phyloP scores from a whole-genome alignment of 2,329 filamentous ascomycete genomes.

The Pseudopyricularia javanii region DNA sequence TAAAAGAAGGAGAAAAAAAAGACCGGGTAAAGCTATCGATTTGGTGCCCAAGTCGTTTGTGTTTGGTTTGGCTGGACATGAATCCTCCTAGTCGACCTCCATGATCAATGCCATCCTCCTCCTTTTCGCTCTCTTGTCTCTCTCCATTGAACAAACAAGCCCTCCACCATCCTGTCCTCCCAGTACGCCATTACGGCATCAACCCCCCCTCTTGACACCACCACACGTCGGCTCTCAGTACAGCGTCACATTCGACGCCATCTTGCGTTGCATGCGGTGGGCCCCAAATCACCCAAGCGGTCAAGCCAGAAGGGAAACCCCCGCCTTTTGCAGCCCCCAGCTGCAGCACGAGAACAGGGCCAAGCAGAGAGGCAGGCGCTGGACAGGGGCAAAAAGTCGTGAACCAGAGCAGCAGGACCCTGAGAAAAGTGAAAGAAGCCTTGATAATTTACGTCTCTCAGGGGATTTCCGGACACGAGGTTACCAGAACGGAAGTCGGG shows the following conservation, averaged over 20 bases:
- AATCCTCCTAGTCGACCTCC: too few relatives aligned
- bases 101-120: slow-evolving; percentile 1
- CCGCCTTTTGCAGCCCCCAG: background rate
- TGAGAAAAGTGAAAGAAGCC: background rate
- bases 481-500: background rate
- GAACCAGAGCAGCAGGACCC: background rate
- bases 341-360: too few relatives aligned
- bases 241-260: background rate
- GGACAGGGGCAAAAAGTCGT: background rate
- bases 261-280: background rate
- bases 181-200: background rate
- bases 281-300: background rate
- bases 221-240: background rate
- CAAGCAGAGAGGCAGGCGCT: background rate
- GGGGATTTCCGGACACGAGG: background rate
- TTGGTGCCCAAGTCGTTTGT: background rate
- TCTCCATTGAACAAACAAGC: background rate
- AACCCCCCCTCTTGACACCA: background rate
- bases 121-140: background rate
- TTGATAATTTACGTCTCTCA: background rate
- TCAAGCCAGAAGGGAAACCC: background rate
- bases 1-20: background rate
- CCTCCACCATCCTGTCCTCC: background rate
- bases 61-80: background rate
- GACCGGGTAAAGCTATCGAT: background rate